Conservation (phyloP, 108 stramenopile genomes). For the Cyclotella kingstonii region DNA sequence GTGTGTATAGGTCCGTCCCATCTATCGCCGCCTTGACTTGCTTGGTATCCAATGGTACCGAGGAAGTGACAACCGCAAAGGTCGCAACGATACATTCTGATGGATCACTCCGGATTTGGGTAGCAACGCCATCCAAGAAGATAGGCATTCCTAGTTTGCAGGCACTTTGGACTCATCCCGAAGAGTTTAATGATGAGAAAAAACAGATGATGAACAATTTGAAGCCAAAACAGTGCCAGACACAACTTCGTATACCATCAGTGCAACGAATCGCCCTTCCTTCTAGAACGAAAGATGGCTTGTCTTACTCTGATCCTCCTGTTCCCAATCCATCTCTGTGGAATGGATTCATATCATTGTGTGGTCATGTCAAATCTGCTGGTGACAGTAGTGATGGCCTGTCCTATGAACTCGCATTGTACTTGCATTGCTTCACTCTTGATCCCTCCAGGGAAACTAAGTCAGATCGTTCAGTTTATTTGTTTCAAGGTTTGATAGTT, state of each 20-base stretch:
- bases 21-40: too few relatives aligned
- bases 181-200: neutral
- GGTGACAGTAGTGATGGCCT: neutral
- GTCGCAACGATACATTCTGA: constrained; percentile 46
- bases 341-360: constrained; percentile 7
- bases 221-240: neutral
- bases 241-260: constrained; percentile 25
- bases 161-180: neutral
- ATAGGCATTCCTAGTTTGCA: neutral
- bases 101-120: constrained; percentile 44
- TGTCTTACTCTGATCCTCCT: constrained; percentile 15
- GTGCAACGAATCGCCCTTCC: constrained; percentile 8
- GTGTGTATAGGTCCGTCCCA: too few relatives aligned
- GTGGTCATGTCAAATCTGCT: constrained; percentile 7
- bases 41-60: neutral
- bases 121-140: constrained; percentile 7
- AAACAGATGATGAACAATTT: neutral
- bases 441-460: too few relatives aligned
- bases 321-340: constrained; percentile 12
- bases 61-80: neutral
- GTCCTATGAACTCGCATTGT: constrained; percentile 29
- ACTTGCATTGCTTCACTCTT: constrained; percentile 13
- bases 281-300: too few relatives aligned
- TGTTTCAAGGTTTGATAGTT: constrained; percentile 5
- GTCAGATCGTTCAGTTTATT: constrained; percentile 2